Base-by-base conservation (phyloP, 768 basidiomycete species). In the Boletus huronensis region DNA sequence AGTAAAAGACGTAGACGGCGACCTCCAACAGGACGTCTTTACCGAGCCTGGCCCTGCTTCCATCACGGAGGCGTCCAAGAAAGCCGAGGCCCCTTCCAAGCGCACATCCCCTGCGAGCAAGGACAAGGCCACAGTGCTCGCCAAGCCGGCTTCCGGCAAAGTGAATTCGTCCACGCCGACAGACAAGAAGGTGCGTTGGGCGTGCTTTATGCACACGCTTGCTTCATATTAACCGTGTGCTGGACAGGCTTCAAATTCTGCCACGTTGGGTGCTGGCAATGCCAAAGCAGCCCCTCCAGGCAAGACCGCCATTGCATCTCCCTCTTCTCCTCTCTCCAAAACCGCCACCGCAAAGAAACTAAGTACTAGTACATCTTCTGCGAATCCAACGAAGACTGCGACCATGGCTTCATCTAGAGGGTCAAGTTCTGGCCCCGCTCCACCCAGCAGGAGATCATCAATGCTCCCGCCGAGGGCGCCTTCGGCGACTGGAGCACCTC, bases 101-200 rank as follows among this genome's bases (percentile, higher is more conserved):
- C 57, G 64, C 29, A 48, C 70, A 25, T 60, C 65, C 35, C 57
- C 52, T 54, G 43, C 52, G 48, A 46, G 56, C 50, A 72, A 70
- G 55, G 64, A 60, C 50, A 77, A 72, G 70, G 64, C 67, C 35
- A 58, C 70, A 40, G 71, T 76, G 60, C 68, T 74, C 41, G 73
- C 72, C 54, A 82, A 77, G 65, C 65, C 75, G 53, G 59, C 73
- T 39, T 62, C 74, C 25, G 72, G 69, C 48, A 87, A 82, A 72
- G 54, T 74, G 23, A 77, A 72, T 60, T 76, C 82, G 32, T 70
- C 80, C 39, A 80, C 83, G 19, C 78, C 82, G 52, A 68, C 77
- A 10, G 84, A 84, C 44, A 91, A 87, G 75, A 90, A 86, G 80
- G 90, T 85, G 58, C 53, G 75, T 72, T 49, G 25, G 52, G 49